These are phyloP conservation scores for Mycena chlorophos DNA, from an alignment of 768 basidiomycete species.

Conservation along the genomic window DNA sequence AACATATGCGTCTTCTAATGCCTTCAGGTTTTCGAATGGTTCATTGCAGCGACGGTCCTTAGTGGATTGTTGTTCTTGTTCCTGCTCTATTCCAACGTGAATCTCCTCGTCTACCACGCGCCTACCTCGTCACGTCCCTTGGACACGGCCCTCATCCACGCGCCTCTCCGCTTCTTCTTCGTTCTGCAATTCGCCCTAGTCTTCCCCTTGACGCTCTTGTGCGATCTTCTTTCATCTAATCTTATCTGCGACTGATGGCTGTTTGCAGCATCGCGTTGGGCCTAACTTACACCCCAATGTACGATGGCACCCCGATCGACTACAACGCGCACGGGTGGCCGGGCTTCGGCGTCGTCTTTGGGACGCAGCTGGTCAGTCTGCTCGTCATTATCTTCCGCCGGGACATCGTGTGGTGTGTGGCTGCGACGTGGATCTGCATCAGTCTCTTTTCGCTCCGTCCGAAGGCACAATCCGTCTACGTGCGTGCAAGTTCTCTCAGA, in stretches of 20 bases:
- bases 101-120: constrained; percentile 70
- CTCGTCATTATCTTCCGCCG: constrained; percentile 54
- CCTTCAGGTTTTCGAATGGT: constrained; percentile 67
- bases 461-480: constrained; percentile 66
- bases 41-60: constrained; percentile 72
- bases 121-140: constrained; percentile 62
- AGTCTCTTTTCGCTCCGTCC: constrained; percentile 62
- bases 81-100: constrained; percentile 78
- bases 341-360: constrained; percentile 68
- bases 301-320: constrained; percentile 49
- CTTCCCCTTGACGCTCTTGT: constrained; percentile 63
- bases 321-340: constrained; percentile 66
- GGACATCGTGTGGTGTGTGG: constrained; percentile 76
- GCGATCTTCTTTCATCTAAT: constrained; percentile 26
- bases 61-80: constrained; percentile 69
- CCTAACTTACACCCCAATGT: constrained; percentile 52
- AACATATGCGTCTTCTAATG: background rate
- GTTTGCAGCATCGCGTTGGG: constrained; percentile 60
- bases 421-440: constrained; percentile 72
- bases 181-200: constrained; percentile 55
- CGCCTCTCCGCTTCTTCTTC: constrained; percentile 75
- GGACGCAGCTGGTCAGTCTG: constrained; percentile 60
- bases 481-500: constrained; percentile 35
- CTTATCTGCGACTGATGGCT: background rate
- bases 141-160: constrained; percentile 83